Percentiles rank a stretch among this genome's conserved stretches.
These are phyloP conservation scores for Ogataea ganodermae DNA, from an alignment of 805 yeast species.

Conservation along the genomic window DNA sequence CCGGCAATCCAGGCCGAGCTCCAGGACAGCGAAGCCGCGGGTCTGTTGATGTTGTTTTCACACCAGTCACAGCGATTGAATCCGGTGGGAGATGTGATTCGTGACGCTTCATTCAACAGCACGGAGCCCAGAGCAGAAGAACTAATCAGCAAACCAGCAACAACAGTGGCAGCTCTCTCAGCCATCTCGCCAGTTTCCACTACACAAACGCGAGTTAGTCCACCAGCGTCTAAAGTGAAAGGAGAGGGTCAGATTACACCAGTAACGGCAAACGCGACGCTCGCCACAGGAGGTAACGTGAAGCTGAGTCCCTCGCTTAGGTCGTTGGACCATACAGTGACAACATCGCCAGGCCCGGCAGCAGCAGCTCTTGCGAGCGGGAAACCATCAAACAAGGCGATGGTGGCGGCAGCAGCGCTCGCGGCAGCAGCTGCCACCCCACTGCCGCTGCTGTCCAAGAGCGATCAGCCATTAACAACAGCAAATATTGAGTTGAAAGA, in stretches of 20 bases:
- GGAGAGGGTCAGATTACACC: conserved; percentile 15
- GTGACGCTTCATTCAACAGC: not conserved
- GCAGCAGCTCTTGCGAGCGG: conserved; percentile 39
- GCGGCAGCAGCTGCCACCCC: conserved; percentile 84
- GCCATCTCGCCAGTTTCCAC: not conserved
- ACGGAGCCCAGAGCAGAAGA: not conserved
- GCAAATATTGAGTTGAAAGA: not conserved
- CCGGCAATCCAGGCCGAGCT: conserved; percentile 17
- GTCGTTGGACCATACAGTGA: conserved; percentile 23
- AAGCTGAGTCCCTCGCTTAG: conserved; percentile 24
- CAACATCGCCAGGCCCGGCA: conserved; percentile 41
- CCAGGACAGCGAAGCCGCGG: conserved; percentile 42
- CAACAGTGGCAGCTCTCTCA: not conserved
- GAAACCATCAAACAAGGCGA: conserved; percentile 47
- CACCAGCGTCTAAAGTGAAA: conserved; percentile 1
- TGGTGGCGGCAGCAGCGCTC: conserved; percentile 80
- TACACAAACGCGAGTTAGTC: not conserved
- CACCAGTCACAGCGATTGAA: conserved; percentile 29
- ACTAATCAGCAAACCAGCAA: not conserved
- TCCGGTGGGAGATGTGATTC: conserved; percentile 4
- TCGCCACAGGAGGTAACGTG: conserved; percentile 4
- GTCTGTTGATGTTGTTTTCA: conserved; percentile 40
- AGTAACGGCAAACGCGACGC: conserved; percentile 13
- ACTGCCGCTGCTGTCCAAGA: conserved; percentile 45
- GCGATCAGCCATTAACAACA: conserved; percentile 11